Percentiles rank a stretch among this genome's conserved stretches.
phyloP scores from a whole-genome alignment of 164 flowering plant species.

The Chimonanthus salicifolius region DNA sequence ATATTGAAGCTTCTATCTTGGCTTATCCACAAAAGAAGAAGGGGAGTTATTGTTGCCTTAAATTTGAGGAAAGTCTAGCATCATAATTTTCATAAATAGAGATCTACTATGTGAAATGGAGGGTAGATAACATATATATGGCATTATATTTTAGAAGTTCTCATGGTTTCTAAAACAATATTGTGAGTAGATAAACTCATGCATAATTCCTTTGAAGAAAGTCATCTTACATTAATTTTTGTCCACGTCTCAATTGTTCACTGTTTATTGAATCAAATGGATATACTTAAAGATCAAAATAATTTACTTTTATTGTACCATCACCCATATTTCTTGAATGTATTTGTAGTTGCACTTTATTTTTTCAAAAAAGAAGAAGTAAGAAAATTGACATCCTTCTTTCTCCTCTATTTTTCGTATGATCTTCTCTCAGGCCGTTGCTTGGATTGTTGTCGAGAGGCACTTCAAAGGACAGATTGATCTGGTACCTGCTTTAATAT shows the following conservation, averaged over 20 bases:
- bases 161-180: background rate
- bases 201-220: background rate
- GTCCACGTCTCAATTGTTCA: background rate
- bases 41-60: background rate
- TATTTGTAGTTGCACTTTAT: background rate
- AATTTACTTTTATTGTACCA: background rate
- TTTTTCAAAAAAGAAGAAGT: background rate
- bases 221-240: background rate
- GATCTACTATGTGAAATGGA: background rate
- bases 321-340: background rate
- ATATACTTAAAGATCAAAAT: too few relatives aligned
- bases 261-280: background rate
- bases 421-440: conserved; percentile 62
- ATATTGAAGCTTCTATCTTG: too few relatives aligned
- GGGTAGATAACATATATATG: too few relatives aligned
- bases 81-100: background rate
- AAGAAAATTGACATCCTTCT: background rate
- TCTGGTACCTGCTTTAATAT: conserved; percentile 36
- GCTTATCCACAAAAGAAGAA: too few relatives aligned
- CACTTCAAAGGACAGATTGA: conserved; percentile 61
- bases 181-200: background rate
- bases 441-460: conserved; percentile 48
- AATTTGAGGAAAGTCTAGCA: background rate
- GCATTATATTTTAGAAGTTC: background rate
- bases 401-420: conserved; percentile 7